phyloP scores from a whole-genome alignment of 2,329 filamentous ascomycete species.

The Alternaria viburni region DNA sequence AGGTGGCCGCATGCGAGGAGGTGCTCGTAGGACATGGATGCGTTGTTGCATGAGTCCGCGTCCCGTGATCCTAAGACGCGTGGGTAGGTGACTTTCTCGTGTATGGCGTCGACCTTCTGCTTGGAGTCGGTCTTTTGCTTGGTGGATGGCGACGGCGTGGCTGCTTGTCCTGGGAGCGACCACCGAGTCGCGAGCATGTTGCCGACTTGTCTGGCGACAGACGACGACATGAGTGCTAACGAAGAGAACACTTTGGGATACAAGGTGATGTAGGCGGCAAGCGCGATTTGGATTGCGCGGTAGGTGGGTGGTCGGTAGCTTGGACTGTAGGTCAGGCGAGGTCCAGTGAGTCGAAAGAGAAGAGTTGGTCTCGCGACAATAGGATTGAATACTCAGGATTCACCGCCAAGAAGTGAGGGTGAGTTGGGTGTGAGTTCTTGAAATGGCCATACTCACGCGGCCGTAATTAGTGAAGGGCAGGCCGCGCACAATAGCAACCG shows the following conservation, averaged over 20 bases:
- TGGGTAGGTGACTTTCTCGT: conserved; percentile 15
- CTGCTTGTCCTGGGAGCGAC: background rate
- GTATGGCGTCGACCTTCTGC: background rate
- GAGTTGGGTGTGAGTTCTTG: background rate
- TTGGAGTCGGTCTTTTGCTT: background rate
- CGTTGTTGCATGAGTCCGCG: background rate
- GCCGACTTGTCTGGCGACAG: background rate
- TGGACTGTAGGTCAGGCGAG: background rate
- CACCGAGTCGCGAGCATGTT: background rate
- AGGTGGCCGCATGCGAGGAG: conserved; percentile 13
- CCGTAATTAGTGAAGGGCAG: background rate
- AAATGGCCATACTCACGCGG: background rate
- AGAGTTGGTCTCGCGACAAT: background rate
- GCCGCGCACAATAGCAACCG: background rate
- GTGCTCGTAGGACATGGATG: conserved; percentile 11
- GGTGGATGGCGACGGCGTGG: background rate
- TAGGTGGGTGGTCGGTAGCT: background rate
- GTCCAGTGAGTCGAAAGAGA: background rate
- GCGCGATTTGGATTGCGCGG: background rate
- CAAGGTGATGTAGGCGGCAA: background rate
- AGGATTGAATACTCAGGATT: background rate
- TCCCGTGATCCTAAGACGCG: background rate
- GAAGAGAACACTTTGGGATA: background rate
- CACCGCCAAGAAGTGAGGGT: background rate
- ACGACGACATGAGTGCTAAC: background rate